Conservation (phyloP, 1,284 basidiomycete genomes). For the Microbotryum violaceum region DNA sequence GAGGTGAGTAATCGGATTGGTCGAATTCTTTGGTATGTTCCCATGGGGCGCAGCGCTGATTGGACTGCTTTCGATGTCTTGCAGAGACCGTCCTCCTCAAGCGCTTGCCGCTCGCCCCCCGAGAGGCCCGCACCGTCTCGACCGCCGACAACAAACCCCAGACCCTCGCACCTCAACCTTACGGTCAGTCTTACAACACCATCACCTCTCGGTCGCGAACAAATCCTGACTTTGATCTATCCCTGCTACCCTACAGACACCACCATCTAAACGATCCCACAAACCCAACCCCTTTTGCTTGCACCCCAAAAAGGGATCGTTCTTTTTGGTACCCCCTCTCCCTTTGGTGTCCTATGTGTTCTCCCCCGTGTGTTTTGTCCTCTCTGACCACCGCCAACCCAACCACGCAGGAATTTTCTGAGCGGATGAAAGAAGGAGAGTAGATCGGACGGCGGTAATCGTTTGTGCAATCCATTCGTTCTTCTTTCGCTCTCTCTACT, state of each 20-base stretch:
- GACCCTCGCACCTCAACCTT: conserved; percentile 84
- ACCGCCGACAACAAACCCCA: conserved; percentile 70
- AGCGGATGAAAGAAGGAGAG: too few relatives aligned
- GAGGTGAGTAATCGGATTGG: conserved; percentile 64
- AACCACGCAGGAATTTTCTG: too few relatives aligned
- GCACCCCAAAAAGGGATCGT: too few relatives aligned
- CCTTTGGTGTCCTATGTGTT: too few relatives aligned
- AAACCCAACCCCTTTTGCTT: neutral
- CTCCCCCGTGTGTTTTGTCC: too few relatives aligned
- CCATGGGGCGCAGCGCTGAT: too few relatives aligned
- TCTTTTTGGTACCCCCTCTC: too few relatives aligned
- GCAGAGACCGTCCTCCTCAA: conserved; percentile 71
- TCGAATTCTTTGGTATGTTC: too few relatives aligned
- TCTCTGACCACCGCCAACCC: too few relatives aligned
- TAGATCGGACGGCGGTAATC: too few relatives aligned
- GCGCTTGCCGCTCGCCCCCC: conserved; percentile 77
- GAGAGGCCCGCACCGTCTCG: conserved; percentile 70
- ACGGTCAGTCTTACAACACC: conserved; percentile 34
- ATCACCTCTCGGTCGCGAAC: neutral
- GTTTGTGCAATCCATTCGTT: too few relatives aligned
- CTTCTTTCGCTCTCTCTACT: too few relatives aligned
- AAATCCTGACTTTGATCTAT: neutral
- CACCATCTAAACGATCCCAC: conserved; percentile 24
- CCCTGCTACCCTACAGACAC: conserved; percentile 11
- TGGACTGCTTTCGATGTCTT: neutral